Conservation (phyloP, 495 filamentous ascomycete species). For the Sordaria brevicollis region DNA sequence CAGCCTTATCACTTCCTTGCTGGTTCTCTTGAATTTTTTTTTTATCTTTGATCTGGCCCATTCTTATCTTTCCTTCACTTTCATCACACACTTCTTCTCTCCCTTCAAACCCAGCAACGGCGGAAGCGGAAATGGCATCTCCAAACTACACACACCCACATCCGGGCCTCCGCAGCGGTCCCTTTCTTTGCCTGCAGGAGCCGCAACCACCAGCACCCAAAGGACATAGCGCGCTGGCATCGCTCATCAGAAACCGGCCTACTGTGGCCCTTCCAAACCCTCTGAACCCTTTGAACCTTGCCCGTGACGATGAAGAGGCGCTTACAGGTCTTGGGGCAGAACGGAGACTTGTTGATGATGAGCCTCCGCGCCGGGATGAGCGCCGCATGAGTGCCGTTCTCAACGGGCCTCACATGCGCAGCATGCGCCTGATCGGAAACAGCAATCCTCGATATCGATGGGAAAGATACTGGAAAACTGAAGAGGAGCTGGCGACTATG, state of each 20-base stretch:
- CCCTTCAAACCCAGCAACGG: background rate
- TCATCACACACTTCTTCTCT: background rate
- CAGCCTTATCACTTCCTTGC: background rate
- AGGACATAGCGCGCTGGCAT: conserved; percentile 22
- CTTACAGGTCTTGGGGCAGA: background rate
- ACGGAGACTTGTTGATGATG: conserved; percentile 21
- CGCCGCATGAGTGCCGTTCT: conserved; percentile 43
- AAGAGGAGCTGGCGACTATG: conserved; percentile 53
- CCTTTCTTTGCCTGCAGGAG: conserved; percentile 26
- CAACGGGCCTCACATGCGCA: conserved; percentile 60
- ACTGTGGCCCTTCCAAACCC: conserved; percentile 1
- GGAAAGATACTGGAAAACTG: conserved; percentile 64
- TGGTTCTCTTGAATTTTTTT: background rate
- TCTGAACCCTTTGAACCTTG: background rate
- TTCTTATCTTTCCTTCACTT: background rate
- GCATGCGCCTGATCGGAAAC: conserved; percentile 67
- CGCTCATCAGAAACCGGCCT: conserved; percentile 28
- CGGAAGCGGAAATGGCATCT: background rate
- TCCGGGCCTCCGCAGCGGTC: conserved; percentile 14
- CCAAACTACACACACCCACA: conserved; percentile 1
- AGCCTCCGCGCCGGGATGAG: conserved; percentile 32
- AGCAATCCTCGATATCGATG: conserved; percentile 66
- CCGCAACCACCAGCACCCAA: conserved; percentile 22
- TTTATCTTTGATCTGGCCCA: background rate
- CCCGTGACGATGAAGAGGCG: conserved; percentile 19